Evolutionary conservation across 1,139 yeast genomes (phyloP), one percentile per base, ranked within the genome.

Genomic region (Yueomyces sp.): DNA sequence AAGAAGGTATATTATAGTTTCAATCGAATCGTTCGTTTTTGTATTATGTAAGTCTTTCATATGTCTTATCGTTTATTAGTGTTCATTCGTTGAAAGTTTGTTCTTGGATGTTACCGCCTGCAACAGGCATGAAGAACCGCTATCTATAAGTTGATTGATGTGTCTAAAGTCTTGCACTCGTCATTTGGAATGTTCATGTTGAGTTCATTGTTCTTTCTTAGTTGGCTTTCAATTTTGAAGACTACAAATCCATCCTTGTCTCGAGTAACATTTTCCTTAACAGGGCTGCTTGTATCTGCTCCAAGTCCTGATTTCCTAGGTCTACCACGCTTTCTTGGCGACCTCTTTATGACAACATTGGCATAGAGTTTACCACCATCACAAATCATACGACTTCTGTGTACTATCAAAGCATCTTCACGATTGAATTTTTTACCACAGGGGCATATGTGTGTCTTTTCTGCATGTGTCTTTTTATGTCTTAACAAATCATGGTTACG

Each of bases 391-490:
- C 95, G 70, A 41, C 76, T 71, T 51, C 85, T 70, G 58, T 91
- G 99, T 49, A 91, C 75, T 50, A 76, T 78, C 59, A 89, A 67
- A 0, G 96, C 96, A 64, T 91, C 97, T 45, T 83, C 79, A 45
- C 97, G 70, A 4, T 93, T 80, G 64, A 91, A 93, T 48, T 81
- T 81, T 64, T 87, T 89, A 25, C 97, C 96, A 65, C 98, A 93
- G 0, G 82, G 81, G 63, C 99, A 93, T 39, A 68, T 69, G 53
- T 75, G 81, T 38, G 80, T 77, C 49, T 82, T 77, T 46, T 81
- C 89, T 47, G 77, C 72, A 57, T 93, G 99, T 26, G 91, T 85
- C 59, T 86, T 87, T 48, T 78, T 78, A 57, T 93, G 99, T 48
- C 99, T 74, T 46, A 87, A 76, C 53, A 93, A 69, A 63, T 93